Evolutionary conservation across 2,329 filamentous ascomycete species (phyloP).

Genomic region (Ceratocystis eucalypticola): DNA sequence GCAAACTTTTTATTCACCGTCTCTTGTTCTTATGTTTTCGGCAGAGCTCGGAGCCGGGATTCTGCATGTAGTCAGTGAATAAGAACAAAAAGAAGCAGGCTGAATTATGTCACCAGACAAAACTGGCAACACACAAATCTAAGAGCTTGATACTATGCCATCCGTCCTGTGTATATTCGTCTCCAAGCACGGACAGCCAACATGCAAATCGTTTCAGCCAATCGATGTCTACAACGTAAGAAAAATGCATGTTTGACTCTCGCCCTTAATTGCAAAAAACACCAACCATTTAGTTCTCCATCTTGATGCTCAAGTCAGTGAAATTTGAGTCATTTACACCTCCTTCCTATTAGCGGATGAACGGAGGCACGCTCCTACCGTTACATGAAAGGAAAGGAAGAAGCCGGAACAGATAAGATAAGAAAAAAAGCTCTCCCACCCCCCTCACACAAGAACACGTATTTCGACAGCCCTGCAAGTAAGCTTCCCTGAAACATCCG

Average conservation of each 20-base stretch:
- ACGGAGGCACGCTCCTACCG: too few relatives aligned
- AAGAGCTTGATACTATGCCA: neutral
- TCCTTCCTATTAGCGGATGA: too few relatives aligned
- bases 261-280: too few relatives aligned
- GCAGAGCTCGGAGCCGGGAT: constrained; percentile 6
- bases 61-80: neutral
- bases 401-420: constrained; percentile 2
- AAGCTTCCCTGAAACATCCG: too few relatives aligned
- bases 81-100: neutral
- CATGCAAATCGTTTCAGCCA: neutral
- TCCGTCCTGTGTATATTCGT: neutral
- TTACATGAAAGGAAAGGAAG: neutral
- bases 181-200: neutral
- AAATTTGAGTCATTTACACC: too few relatives aligned
- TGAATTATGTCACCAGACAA: neutral
- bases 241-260: neutral
- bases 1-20: neutral
- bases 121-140: neutral
- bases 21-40: neutral
- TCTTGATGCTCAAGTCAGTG: too few relatives aligned
- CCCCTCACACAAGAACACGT: neutral
- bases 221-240: neutral
- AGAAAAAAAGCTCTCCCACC: neutral
- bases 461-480: too few relatives aligned
- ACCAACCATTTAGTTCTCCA: too few relatives aligned